phyloP scores from a whole-genome alignment of 2,329 filamentous ascomycete genomes.

The Shiraia bambusicola region DNA sequence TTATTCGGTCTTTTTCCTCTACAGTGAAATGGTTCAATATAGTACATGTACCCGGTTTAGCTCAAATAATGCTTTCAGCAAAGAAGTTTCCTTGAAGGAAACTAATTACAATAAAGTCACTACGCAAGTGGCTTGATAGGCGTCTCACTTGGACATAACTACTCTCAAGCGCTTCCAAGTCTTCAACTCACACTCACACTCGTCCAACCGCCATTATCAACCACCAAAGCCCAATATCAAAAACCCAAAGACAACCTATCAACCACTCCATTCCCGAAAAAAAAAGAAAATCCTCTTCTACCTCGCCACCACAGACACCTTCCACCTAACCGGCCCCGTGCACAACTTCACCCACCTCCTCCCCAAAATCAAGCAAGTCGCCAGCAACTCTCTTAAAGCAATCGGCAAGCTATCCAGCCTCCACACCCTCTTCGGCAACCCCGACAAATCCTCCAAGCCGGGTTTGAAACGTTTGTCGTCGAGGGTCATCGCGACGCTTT shows the following conservation, averaged over 20 bases:
- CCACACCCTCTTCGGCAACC: conserved; percentile 6
- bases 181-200: not conserved
- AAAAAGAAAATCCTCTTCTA: conserved; percentile 30
- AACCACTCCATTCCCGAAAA: conserved; percentile 1
- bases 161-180: not conserved
- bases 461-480: conserved; percentile 16
- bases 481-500: conserved; percentile 19
- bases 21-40: no score
- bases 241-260: conserved; percentile 21
- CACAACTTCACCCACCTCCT: conserved; percentile 19
- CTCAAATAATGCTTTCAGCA: no score
- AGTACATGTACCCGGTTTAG: no score
- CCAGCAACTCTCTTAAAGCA: conserved; percentile 20
- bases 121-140: no score
- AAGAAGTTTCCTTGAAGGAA: no score
- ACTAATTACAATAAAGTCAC: no score
- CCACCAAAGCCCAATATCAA: not conserved
- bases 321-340: conserved; percentile 20
- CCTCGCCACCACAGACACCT: conserved; percentile 25
- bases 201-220: conserved; percentile 5
- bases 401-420: conserved; percentile 21
- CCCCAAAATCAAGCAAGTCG: conserved; percentile 11
- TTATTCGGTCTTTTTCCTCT: not conserved
- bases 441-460: conserved; percentile 2
- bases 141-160: no score